Percentiles rank a stretch among this genome's conserved stretches.
Conservation (phyloP, 352 stramenopile species). For the Pythium oligandrum region DNA sequence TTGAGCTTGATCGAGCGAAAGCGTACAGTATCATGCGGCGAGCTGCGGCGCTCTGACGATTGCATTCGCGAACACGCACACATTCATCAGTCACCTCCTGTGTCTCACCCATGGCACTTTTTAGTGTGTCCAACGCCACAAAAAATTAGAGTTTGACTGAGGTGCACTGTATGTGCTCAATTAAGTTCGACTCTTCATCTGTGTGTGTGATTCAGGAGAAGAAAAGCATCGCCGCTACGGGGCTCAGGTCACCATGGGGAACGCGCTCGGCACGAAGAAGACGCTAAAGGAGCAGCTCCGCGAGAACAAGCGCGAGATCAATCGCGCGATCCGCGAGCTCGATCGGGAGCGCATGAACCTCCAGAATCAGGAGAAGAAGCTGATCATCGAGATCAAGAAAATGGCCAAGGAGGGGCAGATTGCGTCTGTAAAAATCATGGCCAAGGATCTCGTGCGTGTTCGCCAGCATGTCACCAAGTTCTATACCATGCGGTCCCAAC, state of each 20-base stretch:
- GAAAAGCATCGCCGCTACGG: too few relatives aligned
- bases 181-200: too few relatives aligned
- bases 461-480: constrained; percentile 97
- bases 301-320: constrained; percentile 98
- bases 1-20: too few relatives aligned
- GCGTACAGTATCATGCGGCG: too few relatives aligned
- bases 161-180: too few relatives aligned
- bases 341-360: constrained; percentile 93
- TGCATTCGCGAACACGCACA: too few relatives aligned
- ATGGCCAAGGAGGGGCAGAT: constrained; percentile 96
- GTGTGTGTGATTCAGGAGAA: too few relatives aligned
- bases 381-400: constrained; percentile 98
- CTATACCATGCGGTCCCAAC: constrained; percentile 96
- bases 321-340: constrained; percentile 93
- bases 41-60: too few relatives aligned
- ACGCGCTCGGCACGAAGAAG: constrained; percentile 73
- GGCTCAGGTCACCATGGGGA: constrained; percentile 41
- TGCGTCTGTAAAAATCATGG: constrained; percentile 96
- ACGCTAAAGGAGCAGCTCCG: constrained; percentile 90
- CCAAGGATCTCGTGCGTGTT: constrained; percentile 94
- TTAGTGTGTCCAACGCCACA: too few relatives aligned
- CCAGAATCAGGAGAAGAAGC: constrained; percentile 92
- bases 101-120: too few relatives aligned
- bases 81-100: too few relatives aligned
- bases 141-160: too few relatives aligned